Base-by-base conservation (phyloP, 2,329 filamentous ascomycete genomes). In the Aspergillus carbonarius region DNA sequence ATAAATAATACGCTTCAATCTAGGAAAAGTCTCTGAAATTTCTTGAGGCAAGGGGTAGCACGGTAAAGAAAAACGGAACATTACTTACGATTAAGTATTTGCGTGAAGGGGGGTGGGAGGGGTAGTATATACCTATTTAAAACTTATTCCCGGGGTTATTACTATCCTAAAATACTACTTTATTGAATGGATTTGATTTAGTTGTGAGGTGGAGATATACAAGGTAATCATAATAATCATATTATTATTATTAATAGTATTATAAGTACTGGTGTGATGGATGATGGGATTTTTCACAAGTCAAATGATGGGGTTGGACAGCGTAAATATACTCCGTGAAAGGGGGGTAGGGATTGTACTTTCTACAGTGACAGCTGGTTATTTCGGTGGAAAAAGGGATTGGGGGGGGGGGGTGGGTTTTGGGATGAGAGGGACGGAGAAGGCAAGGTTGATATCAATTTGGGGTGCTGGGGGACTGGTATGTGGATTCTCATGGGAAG, bases 361-460 rank as follows among this genome's bases (percentile, higher is more conserved):
- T 67, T 68, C 53, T 71, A 72, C n/a, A n/a, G n/a, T 47, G 20
- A 37, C 8, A 63, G 61, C 20, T 62, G 64, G 30, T 52, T 10
- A 9, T 50, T 66, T 9, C 48, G 15, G 44, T 42, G 48, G 37
- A 56, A 62, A 12, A 60, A 60, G 32, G 57, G 57, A 27, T n/a
- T n/a, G n/a, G n/a, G n/a, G n/a, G n/a, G n/a, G n/a, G n/a, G 69
- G 71, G 52, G 64, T 72, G 2, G 58, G 69, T 15, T 56, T 68
- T 20, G 64, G 64, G 3, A 70, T 68, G 60, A 49, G 56, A n/a
- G 72, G 66, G 70, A 62, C 58, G 17, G 60, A 56, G 13, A 66
- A 62, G 23, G 61, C 67, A 66, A 62, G 23, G 61, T 68, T 10
- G 70, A 72, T 54, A 70, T n/a, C n/a, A n/a, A n/a, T 72, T n/a